Evolutionary conservation across 176 grass and related monocot genomes (phyloP).

Genomic region (Eleusine coracana): DNA sequence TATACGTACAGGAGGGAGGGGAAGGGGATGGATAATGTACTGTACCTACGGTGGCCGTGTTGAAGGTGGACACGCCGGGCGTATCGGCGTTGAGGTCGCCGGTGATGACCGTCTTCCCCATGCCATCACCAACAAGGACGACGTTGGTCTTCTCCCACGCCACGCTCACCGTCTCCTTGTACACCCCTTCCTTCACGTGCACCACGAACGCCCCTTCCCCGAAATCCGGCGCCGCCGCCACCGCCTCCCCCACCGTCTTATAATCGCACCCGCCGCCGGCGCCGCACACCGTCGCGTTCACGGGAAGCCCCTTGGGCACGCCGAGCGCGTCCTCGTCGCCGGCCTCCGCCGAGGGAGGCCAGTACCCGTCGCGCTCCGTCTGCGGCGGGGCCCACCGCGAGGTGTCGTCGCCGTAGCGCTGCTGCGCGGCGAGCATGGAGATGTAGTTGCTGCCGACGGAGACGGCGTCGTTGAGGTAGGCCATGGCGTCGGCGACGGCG

Average conservation of each 20-base stretch:
- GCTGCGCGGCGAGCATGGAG: constrained; percentile 76
- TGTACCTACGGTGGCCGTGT: constrained; percentile 83
- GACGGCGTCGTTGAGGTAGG: constrained; percentile 61
- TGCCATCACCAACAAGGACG: constrained; percentile 75
- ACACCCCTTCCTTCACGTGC: constrained; percentile 75
- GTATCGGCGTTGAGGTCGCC: constrained; percentile 75
- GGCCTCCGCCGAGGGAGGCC: constrained; percentile 36
- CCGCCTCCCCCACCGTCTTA: constrained; percentile 57
- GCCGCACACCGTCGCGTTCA: constrained; percentile 52
- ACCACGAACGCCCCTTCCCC: constrained; percentile 56
- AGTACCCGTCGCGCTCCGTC: constrained; percentile 93
- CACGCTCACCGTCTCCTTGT: constrained; percentile 79
- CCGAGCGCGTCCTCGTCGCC: constrained; percentile 36
- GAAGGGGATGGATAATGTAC: neutral
- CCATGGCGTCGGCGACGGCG: constrained; percentile 77
- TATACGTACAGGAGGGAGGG: neutral
- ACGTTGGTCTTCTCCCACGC: constrained; percentile 83
- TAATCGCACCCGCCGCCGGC: constrained; percentile 33
- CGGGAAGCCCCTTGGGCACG: constrained; percentile 44
- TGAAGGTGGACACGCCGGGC: constrained; percentile 82
- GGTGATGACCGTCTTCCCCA: constrained; percentile 82
- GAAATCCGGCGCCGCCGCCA: constrained; percentile 59
- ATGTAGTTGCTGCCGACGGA: constrained; percentile 68
- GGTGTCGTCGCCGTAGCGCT: constrained; percentile 67
- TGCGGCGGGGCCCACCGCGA: constrained; percentile 71